These are phyloP conservation scores for Cercospora sesami DNA, from an alignment of 2,329 filamentous ascomycete species.

Conservation along the genomic window DNA sequence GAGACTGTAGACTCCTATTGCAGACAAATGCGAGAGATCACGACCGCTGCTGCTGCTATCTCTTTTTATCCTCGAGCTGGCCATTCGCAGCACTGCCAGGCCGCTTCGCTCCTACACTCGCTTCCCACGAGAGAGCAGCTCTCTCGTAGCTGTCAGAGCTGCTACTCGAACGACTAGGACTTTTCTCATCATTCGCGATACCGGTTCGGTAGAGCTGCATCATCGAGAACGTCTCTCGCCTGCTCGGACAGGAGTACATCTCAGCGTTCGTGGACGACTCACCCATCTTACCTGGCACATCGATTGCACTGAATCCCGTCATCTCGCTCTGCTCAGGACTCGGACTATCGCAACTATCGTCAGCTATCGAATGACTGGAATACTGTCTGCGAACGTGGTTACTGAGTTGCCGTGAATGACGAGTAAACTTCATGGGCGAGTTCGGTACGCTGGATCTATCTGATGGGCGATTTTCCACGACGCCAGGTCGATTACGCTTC, in stretches of 20 bases:
- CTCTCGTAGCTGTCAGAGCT: slow-evolving; percentile 13
- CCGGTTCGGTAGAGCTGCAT: neutral
- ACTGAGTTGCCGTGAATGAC: neutral
- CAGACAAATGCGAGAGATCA: too few relatives aligned
- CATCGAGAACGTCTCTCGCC: neutral
- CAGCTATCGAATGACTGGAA: neutral
- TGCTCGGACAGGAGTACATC: neutral
- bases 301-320: neutral
- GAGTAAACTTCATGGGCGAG: slow-evolving; percentile 3
- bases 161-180: slow-evolving; percentile 1
- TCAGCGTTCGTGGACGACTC: neutral
- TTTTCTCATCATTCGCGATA: neutral
- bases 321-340: neutral
- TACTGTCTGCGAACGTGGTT: neutral
- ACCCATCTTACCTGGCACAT: neutral
- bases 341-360: too few relatives aligned
- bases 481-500: neutral
- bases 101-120: slow-evolving; percentile 3
- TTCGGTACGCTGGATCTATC: neutral
- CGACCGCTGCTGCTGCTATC: neutral
- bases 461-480: neutral
- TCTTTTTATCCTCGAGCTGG: neutral
- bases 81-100: neutral
- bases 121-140: slow-evolving; percentile 6
- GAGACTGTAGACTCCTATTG: too few relatives aligned